Base-by-base conservation (phyloP, 805 yeast genomes). In the Scheffersomyces ergatensis region DNA sequence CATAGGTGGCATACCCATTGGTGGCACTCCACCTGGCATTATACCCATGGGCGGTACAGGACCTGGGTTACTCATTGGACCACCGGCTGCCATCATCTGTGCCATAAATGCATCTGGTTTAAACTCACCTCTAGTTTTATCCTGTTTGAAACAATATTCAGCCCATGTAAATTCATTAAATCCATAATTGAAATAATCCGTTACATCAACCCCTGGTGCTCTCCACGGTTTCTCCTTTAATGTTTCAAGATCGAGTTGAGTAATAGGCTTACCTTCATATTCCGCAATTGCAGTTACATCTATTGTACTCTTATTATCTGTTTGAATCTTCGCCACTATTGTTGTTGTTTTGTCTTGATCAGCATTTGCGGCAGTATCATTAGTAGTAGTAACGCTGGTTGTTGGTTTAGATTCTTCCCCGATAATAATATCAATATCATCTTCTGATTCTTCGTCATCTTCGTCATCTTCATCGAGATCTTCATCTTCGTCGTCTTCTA, bases 181-280 rank as follows among this genome's bases (percentile, higher is more conserved):
- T 1, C 99, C 99, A 56, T 82, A 93, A 65, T 93, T 93, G 73
- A 93, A 93, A 63, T 89, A 95, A 62, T 93, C 98, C 6, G 95
- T 78, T 31, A 88, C 67, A 63, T 93, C 97, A 3, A 96, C 96
- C 29, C 98, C 99, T 1, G 98, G 97, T 48, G 86, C 82, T 58
- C 99, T 78, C 99, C 99, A 93, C 7, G 99, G 99, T 66, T 95
- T 95, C 49, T 89, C 96, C 48, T 87, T 89, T 36, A 90, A 67
- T 39, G 82, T 84, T 45, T 85, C 92, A 9, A 92, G 74, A 45
- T 86, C 84, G 11, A 92, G 73, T 49, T 85, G 81, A 0, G 96
- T 87, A 36, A 93, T 70, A 3, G 96, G 95, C 50, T 79, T 75
- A 2, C 96, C 97, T 38, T 89, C 85, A 44, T 74, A 75, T 45